These are phyloP conservation scores for Babesia sp. DNA, from an alignment of 169 alveolate species.

Conservation along the genomic window DNA sequence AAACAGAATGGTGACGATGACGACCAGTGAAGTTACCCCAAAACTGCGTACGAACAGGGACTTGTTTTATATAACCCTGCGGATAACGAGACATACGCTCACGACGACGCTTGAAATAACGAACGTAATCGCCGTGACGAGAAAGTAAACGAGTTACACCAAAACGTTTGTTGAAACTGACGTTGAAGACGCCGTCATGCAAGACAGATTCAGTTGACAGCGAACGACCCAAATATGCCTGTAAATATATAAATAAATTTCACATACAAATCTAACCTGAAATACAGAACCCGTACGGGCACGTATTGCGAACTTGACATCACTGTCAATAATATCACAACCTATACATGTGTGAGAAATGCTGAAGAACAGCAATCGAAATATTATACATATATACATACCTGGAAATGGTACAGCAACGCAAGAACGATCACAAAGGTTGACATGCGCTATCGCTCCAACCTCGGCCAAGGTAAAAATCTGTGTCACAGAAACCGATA, in stretches of 20 bases:
- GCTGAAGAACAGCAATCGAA: background rate
- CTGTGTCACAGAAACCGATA: background rate
- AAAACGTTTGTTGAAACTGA: background rate
- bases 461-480: constrained; percentile 19
- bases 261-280: constrained; percentile 3
- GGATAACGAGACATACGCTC: constrained; percentile 58
- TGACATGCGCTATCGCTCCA: constrained; percentile 1
- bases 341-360: background rate
- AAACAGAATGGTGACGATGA: constrained; percentile 31
- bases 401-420: constrained; percentile 15
- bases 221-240: background rate
- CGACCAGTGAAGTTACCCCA: constrained; percentile 58
- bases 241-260: background rate
- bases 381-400: background rate
- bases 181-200: background rate
- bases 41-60: constrained; percentile 37
- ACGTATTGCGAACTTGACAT: background rate
- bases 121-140: constrained; percentile 31
- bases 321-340: constrained; percentile 5
- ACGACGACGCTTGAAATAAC: constrained; percentile 46
- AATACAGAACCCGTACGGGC: constrained; percentile 23
- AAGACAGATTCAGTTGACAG: constrained; percentile 1
- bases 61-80: constrained; percentile 60
- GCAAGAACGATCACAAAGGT: background rate
- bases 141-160: constrained; percentile 1